Base-by-base conservation (phyloP, 2,329 filamentous ascomycete species). In the Diaporthe sp. region DNA sequence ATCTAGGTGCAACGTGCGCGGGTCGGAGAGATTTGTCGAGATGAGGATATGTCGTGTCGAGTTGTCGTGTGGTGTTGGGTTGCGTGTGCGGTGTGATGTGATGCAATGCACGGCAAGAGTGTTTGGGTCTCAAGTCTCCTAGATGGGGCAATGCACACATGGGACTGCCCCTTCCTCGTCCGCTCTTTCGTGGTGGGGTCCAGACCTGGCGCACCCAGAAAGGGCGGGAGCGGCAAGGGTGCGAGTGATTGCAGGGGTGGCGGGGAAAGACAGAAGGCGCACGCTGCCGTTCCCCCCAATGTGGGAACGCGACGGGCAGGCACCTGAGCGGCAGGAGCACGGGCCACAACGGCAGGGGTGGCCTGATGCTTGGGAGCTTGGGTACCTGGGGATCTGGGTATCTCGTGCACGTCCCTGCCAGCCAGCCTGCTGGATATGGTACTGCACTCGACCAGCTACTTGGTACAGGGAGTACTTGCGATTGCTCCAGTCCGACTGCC, bases 101-200 rank as follows among this genome's bases (percentile, higher is more conserved):
- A 55, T 69, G 65, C 49, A 39, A 69, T 28, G 65, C 65, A 39
- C 65, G 65, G 65, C 49, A 39, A 34, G 65, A 55, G 51, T 51
- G 62, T 67, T 51, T 65, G 61, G 61, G 61, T 65, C 25, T 65
- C 25, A 15, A 13, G 59, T 22, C 58, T 42, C 59, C 39, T 22
- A 62, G 61, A 49, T 49, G 42, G 42, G 42, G 25, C 42, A 49
- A 49, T 49, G 61, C 61, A 49, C 44, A 25, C 17, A 2, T 51
- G 25, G 44, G 17, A 9, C 12, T 19, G 61, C 25, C 28, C 46
- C 44, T 25, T 68, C 25, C 62, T 68, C 62, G 49, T 53, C 71
- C 71, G 71, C 71, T 65, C 71, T 73, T 73, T 73, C 71, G 10
- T 73, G 71, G 71, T 73, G 71, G 71, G 71, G 71, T 73, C 51